Conservation (phyloP, 208 protist species). For the Acanthamoeba castellanii region DNA sequence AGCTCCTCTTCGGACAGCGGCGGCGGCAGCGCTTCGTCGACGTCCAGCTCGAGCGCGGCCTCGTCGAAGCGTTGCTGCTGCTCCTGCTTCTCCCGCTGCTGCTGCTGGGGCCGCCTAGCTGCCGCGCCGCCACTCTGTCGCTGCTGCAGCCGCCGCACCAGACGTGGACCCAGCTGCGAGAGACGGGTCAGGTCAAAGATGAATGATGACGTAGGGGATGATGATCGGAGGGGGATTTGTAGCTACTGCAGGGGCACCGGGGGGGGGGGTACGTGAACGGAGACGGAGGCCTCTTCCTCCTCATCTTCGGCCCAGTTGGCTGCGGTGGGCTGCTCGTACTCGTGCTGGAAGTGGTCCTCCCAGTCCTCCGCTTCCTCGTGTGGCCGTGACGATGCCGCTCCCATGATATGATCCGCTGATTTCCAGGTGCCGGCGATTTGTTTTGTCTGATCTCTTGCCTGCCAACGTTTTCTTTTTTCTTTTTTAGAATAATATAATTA, state of each 20-base stretch:
- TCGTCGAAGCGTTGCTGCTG: background rate
- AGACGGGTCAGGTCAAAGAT: background rate
- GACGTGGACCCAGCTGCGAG: background rate
- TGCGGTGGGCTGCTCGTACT: background rate
- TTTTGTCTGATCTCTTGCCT: too few relatives aligned
- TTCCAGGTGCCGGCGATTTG: too few relatives aligned
- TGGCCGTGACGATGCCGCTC: background rate
- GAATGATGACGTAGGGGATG: background rate
- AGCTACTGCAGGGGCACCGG: background rate
- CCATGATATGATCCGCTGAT: background rate
- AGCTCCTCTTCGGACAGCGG: background rate
- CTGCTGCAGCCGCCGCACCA: slow-evolving; percentile 9
- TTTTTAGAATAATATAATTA: too few relatives aligned
- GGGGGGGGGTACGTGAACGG: background rate
- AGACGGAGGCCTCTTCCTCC: slow-evolving; percentile 8
- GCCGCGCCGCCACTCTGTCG: background rate
- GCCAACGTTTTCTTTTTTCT: too few relatives aligned
- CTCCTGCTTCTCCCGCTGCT: background rate
- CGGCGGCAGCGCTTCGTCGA: background rate
- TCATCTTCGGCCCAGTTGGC: background rate
- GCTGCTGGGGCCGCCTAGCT: background rate
- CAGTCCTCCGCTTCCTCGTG: slow-evolving; percentile 4
- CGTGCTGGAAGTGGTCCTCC: slow-evolving; percentile 24
- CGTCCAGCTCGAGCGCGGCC: background rate
- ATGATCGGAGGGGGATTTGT: background rate